Conservation (phyloP, 2,329 filamentous ascomycete genomes). For the Sporothrix luriei region DNA sequence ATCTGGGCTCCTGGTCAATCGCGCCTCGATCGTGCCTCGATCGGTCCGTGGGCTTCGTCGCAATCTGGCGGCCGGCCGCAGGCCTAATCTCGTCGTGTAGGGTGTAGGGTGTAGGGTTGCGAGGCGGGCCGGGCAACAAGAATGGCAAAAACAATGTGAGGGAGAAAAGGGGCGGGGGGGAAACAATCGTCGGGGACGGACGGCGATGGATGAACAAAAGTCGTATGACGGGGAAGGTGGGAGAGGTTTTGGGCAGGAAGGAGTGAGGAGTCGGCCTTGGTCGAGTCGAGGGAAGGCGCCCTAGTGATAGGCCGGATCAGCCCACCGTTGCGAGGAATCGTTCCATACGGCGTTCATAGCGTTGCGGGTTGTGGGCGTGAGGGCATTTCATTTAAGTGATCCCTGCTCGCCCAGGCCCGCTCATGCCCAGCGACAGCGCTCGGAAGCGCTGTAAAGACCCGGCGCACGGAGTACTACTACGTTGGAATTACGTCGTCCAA, state of each 20-base stretch:
- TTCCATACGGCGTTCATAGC: slow-evolving; percentile 29
- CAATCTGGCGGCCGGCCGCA: slow-evolving; percentile 6
- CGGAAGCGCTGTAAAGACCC: too few relatives aligned
- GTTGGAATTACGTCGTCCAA: too few relatives aligned
- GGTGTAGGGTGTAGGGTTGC: neutral
- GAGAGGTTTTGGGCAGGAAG: neutral
- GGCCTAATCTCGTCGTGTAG: neutral
- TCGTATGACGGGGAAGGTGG: slow-evolving; percentile 31
- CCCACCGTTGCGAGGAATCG: slow-evolving; percentile 36
- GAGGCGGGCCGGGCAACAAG: neutral
- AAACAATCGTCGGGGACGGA: neutral
- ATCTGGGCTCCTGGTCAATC: neutral
- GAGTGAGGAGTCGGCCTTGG: neutral
- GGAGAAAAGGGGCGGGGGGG: neutral
- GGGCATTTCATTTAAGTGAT: too few relatives aligned
- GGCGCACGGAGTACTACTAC: too few relatives aligned
- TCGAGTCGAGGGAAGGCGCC: neutral
- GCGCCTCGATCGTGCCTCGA: too few relatives aligned
- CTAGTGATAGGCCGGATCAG: slow-evolving; percentile 35
- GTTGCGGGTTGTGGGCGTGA: too few relatives aligned
- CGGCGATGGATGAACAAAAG: slow-evolving; percentile 17
- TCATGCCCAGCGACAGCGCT: too few relatives aligned
- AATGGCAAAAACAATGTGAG: neutral
- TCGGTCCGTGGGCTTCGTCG: neutral
- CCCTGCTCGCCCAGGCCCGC: too few relatives aligned